Base-by-base conservation (phyloP, 192 early-diverging fungal genomes). In the Borealophlyctis nickersoniae region DNA sequence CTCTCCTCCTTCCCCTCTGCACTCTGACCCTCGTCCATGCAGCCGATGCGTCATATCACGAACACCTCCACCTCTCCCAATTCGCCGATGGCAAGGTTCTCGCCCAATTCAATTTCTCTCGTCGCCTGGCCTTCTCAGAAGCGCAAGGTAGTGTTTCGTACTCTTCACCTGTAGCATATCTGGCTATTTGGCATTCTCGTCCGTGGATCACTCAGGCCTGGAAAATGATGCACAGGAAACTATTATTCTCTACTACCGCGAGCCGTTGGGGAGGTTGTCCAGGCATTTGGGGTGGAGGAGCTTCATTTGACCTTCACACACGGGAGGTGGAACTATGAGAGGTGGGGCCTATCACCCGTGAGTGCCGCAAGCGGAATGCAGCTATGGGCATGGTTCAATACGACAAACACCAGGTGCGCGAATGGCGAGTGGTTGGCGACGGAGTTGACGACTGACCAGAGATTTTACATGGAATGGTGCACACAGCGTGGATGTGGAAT, bases 221-320 rank as follows among this genome's bases (percentile, higher is more conserved):
- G 23, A 36, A 22, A 2, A 49, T 27, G 33, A 14, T 34, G 2
- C 23, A 52, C 27, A 69, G 67, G 48, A 22, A 62, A 86, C 54
- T 88, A 92, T 74, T 95, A 93, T 70, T 77, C 83, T 34, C 70
- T 93, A 30, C 89, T 94, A 60, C 91, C 93, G 39, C 87, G 90
- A 22, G 77, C 88, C 11, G 82, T 96, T 56, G 92, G 92, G 34
- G 88, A 95, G 63, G 86, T 96, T 49, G 72, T 91, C 2, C 82
- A 88, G 52, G 73, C 72, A 22, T 92, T 88, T 70, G 77, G 81
- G 30, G 90, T 94, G 2, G 79, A 81, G 23, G 90, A 92, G 59
- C 78, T 97, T 51, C 87, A 92, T 63, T 74, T 99, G 54, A 84
- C 88, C 0, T 94, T 97, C 72, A 92, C 94, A 0, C 92, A 94